Base-by-base conservation (phyloP, 2,329 filamentous ascomycete genomes). In the Trichophyton schoenleinii region DNA sequence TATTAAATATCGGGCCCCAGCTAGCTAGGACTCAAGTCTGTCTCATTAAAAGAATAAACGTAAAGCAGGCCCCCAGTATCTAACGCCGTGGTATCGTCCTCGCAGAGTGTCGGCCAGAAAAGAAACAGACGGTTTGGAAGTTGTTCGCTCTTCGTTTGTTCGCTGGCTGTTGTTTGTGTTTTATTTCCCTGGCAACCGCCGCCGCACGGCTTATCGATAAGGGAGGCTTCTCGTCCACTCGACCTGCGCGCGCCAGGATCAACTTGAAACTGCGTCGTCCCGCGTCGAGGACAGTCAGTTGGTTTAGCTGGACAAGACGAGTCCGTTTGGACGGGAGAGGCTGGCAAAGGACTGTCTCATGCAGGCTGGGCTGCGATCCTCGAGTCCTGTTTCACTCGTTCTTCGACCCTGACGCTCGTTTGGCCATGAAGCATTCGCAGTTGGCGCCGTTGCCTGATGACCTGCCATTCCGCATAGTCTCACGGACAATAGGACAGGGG, bases 401-500 rank as follows among this genome's bases (percentile, higher is more conserved):
- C 22, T 36, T n/a, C 6, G n/a, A 44, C 4, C 28, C 18, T 22
- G 20, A 52, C 52, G 15, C 52, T 55, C 28, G 13, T 55, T 44
- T 41, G 22, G 38, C 57, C 28, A 83, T 84, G 78, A 80, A 79
- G 70, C 81, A 95, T 82, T 95, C 91, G 67, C 94, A 99, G 77
- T 78, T 91, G 67, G 91, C 91, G 70, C 91, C 92, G 66, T 79
- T 97, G 58, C 94, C 94, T 25, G 70, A 69, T 64, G 85, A 96
- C 70, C 81, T 99, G 58, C 94, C 94, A 59, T 99, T 99, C 74
- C 86, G 92, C 66, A 87, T 99, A 70, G 83, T 99, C 69, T 97
- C 94, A 63, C 94, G 94, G 74, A 99, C 94, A 13, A 96, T 99
- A 68, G 94, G 94, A 61, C 87, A 90, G 72, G 94, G 94, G 68